Evolutionary conservation across 257 asterid species (phyloP).

Genomic region (Orobanche coerulescens): DNA sequence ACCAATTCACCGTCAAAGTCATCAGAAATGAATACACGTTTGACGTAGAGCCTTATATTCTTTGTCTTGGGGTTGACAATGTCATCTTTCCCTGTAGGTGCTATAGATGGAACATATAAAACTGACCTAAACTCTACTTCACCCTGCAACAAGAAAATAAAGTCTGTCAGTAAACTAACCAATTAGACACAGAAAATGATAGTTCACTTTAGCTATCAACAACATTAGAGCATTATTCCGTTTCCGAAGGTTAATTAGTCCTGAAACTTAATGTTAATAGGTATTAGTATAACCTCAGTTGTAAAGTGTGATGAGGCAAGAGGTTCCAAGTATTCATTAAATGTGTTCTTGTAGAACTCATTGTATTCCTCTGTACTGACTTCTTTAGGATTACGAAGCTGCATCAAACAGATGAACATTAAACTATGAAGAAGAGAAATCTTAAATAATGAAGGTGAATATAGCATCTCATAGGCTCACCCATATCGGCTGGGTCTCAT

Average conservation of each 20-base stretch:
- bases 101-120: conserved; percentile 72
- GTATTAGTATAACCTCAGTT: conserved; percentile 58
- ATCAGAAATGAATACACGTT: conserved; percentile 91
- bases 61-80: conserved; percentile 77
- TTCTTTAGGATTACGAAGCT: conserved; percentile 95
- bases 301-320: conserved; percentile 96
- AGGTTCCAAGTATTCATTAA: conserved; percentile 87
- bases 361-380: conserved; percentile 85
- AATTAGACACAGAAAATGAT: conserved; percentile 7
- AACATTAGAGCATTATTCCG: background rate
- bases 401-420: conserved; percentile 26
- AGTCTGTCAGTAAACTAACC: conserved; percentile 5
- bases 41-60: conserved; percentile 87
- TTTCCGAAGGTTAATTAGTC: background rate
- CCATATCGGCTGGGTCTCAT: conserved; percentile 97
- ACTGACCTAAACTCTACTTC: conserved; percentile 96
- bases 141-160: conserved; percentile 49
- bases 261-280: background rate
- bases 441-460: background rate
- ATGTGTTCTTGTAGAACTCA: conserved; percentile 83
- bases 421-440: conserved; percentile 5
- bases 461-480: conserved; percentile 37
- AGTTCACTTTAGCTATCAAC: background rate
- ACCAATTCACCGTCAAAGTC: conserved; percentile 99
- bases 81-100: conserved; percentile 79